Conservation (phyloP, 129 eudicot species). For the Artemisia tridentata region DNA sequence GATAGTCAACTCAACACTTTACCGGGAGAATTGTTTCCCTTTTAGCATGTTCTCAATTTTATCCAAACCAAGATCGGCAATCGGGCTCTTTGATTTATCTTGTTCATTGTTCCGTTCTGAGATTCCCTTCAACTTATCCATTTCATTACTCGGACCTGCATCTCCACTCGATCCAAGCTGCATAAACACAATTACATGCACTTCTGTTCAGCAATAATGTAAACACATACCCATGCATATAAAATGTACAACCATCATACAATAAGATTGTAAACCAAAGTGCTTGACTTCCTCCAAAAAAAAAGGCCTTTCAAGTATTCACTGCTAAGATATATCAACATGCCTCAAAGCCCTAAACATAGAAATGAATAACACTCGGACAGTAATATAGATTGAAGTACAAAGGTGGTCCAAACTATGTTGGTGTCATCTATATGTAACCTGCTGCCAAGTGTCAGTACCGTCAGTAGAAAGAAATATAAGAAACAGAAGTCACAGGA, state of each 20-base stretch:
- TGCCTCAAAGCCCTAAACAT: background rate
- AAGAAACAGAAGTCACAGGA: too few species aligned
- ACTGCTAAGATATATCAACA: conserved; percentile 20
- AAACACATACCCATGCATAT: background rate
- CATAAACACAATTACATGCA: conserved; percentile 28
- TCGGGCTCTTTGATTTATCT: conserved; percentile 24
- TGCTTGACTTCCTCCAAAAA: background rate
- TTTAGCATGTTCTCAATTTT: conserved; percentile 70
- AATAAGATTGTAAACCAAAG: background rate
- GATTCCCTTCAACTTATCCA: conserved; percentile 29
- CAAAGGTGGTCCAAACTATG: too few species aligned
- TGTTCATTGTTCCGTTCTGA: conserved; percentile 25
- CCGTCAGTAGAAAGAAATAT: too few species aligned
- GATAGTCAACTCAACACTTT: conserved; percentile 14
- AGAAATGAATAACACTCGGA: background rate
- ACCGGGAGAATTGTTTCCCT: conserved; percentile 80
- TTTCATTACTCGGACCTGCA: conserved; percentile 44
- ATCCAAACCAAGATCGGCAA: conserved; percentile 40
- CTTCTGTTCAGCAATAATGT: background rate
- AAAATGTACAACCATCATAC: conserved; percentile 6
- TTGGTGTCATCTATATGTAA: too few species aligned
- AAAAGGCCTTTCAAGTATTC: conserved; percentile 6
- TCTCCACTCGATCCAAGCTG: conserved; percentile 51
- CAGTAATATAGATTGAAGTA: background rate
- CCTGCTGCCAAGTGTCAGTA: too few species aligned